Conservation (phyloP, 2,329 filamentous ascomycete species). For the Myriangium duriaei region DNA sequence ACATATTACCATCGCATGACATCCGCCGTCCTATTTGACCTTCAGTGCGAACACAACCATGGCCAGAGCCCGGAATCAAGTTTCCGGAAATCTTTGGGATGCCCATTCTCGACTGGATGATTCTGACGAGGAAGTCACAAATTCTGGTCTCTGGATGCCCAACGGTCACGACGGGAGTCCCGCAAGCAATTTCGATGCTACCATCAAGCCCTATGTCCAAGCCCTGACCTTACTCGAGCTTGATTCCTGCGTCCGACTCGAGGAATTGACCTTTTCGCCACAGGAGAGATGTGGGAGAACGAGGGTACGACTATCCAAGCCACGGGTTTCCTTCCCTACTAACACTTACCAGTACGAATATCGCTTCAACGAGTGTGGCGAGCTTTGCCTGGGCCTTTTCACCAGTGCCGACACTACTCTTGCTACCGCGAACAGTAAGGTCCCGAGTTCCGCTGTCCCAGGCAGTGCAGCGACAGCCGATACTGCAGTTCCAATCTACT, state of each 20-base stretch:
- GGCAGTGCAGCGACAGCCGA: slow-evolving; percentile 41
- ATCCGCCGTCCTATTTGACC: too few relatives aligned
- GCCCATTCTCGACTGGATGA: too few relatives aligned
- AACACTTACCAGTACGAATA: slow-evolving; percentile 51
- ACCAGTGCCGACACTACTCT: slow-evolving; percentile 43
- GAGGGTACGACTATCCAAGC: slow-evolving; percentile 34
- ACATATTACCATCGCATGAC: too few relatives aligned
- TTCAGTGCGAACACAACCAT: too few relatives aligned
- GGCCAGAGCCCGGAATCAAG: too few relatives aligned
- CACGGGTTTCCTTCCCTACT: not conserved
- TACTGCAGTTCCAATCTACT: slow-evolving; percentile 46
- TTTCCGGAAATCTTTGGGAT: too few relatives aligned
- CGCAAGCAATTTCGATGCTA: too few relatives aligned
- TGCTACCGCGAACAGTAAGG: slow-evolving; percentile 37
- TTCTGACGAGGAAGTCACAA: too few relatives aligned
- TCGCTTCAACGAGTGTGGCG: slow-evolving; percentile 59
- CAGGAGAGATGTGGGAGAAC: slow-evolving; percentile 45
- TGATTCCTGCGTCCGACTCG: slow-evolving; percentile 47
- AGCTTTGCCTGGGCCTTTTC: slow-evolving; percentile 70
- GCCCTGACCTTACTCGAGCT: slow-evolving; percentile 56
- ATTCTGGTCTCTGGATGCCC: too few relatives aligned
- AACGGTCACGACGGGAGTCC: too few relatives aligned
- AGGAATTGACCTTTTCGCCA: slow-evolving; percentile 46
- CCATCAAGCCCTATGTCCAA: slow-evolving; percentile 57
- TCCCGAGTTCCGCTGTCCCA: slow-evolving; percentile 39